Conservation (phyloP, 129 eudicot genomes). For the Flaveria brownii region DNA sequence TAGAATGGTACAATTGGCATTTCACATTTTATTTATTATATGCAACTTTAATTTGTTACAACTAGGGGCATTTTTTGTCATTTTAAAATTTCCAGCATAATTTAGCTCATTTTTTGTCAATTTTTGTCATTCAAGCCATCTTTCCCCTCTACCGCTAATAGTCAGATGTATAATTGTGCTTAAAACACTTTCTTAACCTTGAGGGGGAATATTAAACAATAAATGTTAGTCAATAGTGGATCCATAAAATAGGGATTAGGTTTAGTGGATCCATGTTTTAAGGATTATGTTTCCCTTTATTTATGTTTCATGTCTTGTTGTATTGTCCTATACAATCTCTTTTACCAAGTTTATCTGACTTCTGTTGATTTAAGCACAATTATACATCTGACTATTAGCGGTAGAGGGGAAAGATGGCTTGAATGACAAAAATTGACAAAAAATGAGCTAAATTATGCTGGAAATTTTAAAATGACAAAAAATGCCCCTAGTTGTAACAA, state of each 20-base stretch:
- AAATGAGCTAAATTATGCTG: background rate
- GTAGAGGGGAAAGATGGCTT: background rate
- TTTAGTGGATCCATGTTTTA: too few relatives aligned
- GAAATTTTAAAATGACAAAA: background rate
- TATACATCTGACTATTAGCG: background rate
- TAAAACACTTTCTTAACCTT: slow-evolving; percentile 46
- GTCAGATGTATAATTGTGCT: background rate
- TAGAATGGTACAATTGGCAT: background rate
- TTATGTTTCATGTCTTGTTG: too few relatives aligned
- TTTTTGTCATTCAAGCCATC: background rate
- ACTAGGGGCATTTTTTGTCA: background rate
- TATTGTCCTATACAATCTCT: too few relatives aligned
- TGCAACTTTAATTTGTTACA: background rate
- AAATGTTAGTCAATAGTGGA: too few relatives aligned
- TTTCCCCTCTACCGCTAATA: background rate
- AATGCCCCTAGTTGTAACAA: background rate
- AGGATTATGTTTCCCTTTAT: too few relatives aligned
- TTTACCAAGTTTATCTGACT: too few relatives aligned
- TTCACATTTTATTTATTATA: background rate
- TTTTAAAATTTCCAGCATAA: background rate
- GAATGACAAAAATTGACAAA: background rate
- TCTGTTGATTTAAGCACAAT: slow-evolving; percentile 9
- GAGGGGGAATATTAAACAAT: too few relatives aligned
- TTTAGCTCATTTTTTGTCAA: too few relatives aligned
- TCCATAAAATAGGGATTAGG: too few relatives aligned